Conservation (phyloP, 192 early-diverging fungal species). For the Coemansia sp. region DNA sequence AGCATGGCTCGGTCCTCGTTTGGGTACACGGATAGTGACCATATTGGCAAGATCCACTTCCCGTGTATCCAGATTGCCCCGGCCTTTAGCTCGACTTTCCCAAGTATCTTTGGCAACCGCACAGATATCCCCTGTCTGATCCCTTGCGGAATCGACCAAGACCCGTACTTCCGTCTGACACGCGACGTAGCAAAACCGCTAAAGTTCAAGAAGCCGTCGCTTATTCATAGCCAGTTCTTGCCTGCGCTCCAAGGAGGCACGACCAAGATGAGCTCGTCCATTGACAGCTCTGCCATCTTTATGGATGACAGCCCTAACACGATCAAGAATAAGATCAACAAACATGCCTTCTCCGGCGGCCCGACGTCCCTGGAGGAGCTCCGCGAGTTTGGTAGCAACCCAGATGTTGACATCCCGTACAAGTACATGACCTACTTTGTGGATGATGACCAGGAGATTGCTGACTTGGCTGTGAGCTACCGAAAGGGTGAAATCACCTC, state of each 20-base stretch:
- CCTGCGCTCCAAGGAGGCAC: conserved; percentile 87
- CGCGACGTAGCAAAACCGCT: conserved; percentile 89
- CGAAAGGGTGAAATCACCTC: conserved; percentile 81
- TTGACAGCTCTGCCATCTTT: conserved; percentile 87
- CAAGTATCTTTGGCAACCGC: conserved; percentile 89
- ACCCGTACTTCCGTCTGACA: conserved; percentile 98
- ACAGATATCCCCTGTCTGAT: conserved; percentile 94
- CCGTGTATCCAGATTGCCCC: conserved; percentile 92
- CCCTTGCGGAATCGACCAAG: conserved; percentile 98
- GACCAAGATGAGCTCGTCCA: conserved; percentile 95
- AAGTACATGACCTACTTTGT: conserved; percentile 94
- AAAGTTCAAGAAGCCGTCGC: conserved; percentile 93
- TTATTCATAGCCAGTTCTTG: conserved; percentile 95
- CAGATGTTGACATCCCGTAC: conserved; percentile 94
- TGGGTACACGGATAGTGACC: conserved; percentile 87
- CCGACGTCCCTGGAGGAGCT: conserved; percentile 84
- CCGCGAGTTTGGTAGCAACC: conserved; percentile 76
- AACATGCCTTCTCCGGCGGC: conserved; percentile 93
- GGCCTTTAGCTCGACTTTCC: conserved; percentile 93
- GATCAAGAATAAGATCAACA: conserved; percentile 99
- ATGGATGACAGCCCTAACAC: conserved; percentile 85
- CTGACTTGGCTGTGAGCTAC: conserved; percentile 67
- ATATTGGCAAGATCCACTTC: conserved; percentile 93
- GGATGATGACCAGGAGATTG: conserved; percentile 90
- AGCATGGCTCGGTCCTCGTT: conserved; percentile 83